Conservation (phyloP, 257 asterid species). For the Verbena officinalis region DNA sequence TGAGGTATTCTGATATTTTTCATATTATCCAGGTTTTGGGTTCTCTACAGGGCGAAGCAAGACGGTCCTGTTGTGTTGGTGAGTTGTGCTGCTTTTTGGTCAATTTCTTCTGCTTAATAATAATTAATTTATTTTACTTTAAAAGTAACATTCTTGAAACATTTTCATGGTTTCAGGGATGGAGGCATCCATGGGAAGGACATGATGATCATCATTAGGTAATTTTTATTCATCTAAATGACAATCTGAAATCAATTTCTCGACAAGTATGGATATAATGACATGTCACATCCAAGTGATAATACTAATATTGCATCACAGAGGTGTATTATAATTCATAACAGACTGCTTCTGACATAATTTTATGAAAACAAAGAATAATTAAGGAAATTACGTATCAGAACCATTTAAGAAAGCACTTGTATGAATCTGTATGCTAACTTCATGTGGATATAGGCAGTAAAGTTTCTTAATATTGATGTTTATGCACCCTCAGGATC, state of each 20-base stretch:
- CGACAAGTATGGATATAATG: background rate
- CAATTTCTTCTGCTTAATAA: slow-evolving; percentile 17
- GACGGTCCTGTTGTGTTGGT: slow-evolving; percentile 94
- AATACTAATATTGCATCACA: background rate
- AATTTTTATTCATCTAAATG: slow-evolving; percentile 15
- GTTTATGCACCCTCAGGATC: background rate
- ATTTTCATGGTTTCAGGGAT: slow-evolving; percentile 59
- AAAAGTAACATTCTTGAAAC: slow-evolving; percentile 15
- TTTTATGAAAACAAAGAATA: no score
- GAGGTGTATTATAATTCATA: background rate
- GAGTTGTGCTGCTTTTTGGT: slow-evolving; percentile 36
- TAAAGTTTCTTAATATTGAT: background rate
- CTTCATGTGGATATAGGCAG: background rate
- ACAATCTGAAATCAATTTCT: background rate
- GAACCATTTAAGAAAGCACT: no score
- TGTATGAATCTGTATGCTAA: background rate
- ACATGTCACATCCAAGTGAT: background rate
- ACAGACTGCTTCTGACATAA: no score
- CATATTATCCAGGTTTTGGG: slow-evolving; percentile 73
- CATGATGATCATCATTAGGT: slow-evolving; percentile 88
- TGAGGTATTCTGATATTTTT: slow-evolving; percentile 8
- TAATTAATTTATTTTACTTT: slow-evolving; percentile 1
- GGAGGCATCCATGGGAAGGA: slow-evolving; percentile 98
- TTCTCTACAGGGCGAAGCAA: slow-evolving; percentile 84
- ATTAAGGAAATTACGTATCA: background rate